phyloP scores from a whole-genome alignment of 2,329 filamentous ascomycete species.

The Nigrospora osmanthi region DNA sequence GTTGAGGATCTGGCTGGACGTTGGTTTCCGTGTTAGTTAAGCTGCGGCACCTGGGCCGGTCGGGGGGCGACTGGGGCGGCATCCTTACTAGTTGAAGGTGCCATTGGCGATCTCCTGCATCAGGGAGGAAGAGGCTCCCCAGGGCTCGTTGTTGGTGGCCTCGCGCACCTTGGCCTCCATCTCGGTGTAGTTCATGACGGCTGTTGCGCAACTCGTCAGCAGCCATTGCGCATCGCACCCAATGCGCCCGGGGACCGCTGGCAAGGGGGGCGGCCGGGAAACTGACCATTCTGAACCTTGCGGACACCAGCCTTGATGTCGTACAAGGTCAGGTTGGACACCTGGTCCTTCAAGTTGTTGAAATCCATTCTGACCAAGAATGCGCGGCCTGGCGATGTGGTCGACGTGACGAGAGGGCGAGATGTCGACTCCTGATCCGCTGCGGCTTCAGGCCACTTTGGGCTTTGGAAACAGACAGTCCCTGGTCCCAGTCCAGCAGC shows the following conservation, averaged over 20 bases:
- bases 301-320: slow-evolving; percentile 91
- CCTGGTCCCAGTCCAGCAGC: no score
- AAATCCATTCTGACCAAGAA: slow-evolving; percentile 61
- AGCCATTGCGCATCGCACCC: background rate
- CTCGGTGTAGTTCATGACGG: slow-evolving; percentile 97
- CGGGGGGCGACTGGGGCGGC: background rate
- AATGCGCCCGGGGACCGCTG: background rate
- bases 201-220: slow-evolving; percentile 33
- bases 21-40: background rate
- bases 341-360: slow-evolving; percentile 74
- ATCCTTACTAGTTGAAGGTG: slow-evolving; percentile 90
- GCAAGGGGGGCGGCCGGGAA: background rate
- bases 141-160: slow-evolving; percentile 98
- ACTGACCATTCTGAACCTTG: slow-evolving; percentile 91
- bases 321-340: slow-evolving; percentile 88
- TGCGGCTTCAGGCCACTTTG: slow-evolving; percentile 2
- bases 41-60: background rate
- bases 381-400: background rate
- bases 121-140: slow-evolving; percentile 74
- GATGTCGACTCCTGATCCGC: background rate
- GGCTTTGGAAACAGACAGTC: background rate
- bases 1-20: slow-evolving; percentile 78
- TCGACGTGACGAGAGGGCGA: background rate
- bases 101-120: slow-evolving; percentile 99
- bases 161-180: slow-evolving; percentile 88